Conservation (phyloP, 805 yeast species). For the Torulaspora indica region DNA sequence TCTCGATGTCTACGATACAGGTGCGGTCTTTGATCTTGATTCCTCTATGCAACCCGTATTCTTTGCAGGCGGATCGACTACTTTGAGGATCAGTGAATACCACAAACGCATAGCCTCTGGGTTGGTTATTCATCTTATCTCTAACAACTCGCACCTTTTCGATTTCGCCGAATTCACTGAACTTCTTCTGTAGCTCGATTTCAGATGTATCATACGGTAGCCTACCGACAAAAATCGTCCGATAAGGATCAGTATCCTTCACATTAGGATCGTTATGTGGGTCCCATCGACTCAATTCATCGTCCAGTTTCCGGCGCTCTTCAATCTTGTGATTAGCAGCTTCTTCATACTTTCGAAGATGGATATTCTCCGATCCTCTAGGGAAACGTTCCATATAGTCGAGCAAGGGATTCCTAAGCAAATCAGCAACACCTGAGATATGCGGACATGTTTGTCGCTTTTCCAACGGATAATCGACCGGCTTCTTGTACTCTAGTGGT, state of each 20-base stretch:
- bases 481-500: constrained; percentile 48
- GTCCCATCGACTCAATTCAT: constrained; percentile 43
- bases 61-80: constrained; percentile 57
- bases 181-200: constrained; percentile 58
- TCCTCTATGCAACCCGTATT: constrained; percentile 46
- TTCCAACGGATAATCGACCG: constrained; percentile 48
- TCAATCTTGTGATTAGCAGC: constrained; percentile 14
- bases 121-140: constrained; percentile 45
- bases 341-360: constrained; percentile 31
- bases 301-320: constrained; percentile 35
- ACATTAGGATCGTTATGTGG: constrained; percentile 55
- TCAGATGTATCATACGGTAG: constrained; percentile 62
- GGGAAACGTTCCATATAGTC: constrained; percentile 34
- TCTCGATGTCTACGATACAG: constrained; percentile 65
- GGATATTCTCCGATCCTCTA: constrained; percentile 23
- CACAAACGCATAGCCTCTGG: constrained; percentile 82
- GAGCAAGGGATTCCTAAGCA: constrained; percentile 22
- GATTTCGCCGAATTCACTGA: constrained; percentile 64
- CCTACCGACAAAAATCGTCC: constrained; percentile 74
- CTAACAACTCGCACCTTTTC: constrained; percentile 57
- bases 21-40: constrained; percentile 48
- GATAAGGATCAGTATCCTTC: constrained; percentile 62
- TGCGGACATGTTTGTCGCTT: constrained; percentile 42
- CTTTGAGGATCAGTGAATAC: constrained; percentile 59
- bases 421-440: constrained; percentile 44